Percentiles rank a stretch among this genome's conserved stretches.
Conservation (phyloP, 2,329 filamentous ascomycete genomes). For the Xylaria sp. region DNA sequence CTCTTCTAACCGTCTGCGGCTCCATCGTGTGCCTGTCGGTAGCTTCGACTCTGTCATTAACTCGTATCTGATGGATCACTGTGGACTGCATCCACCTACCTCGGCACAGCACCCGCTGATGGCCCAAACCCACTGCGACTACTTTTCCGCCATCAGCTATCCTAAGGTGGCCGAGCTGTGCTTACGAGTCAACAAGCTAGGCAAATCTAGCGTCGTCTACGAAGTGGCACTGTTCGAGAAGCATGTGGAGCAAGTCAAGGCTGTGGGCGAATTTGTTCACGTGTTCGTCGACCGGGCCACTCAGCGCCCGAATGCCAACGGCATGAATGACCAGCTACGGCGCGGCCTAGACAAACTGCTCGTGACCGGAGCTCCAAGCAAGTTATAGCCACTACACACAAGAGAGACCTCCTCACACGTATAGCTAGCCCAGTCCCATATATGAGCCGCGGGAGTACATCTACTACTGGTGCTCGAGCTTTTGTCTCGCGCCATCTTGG, state of each 20-base stretch:
- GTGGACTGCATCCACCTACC: conserved; percentile 75
- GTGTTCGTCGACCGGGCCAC: conserved; percentile 85
- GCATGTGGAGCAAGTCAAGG: conserved; percentile 77
- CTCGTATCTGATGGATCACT: conserved; percentile 83
- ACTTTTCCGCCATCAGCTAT: conserved; percentile 83
- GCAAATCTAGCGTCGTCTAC: conserved; percentile 87
- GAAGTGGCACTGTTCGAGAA: conserved; percentile 88
- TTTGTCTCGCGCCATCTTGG: conserved; percentile 54
- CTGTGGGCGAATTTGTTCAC: conserved; percentile 87
- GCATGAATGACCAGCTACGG: conserved; percentile 71
- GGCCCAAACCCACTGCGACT: conserved; percentile 87
- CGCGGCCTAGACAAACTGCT: conserved; percentile 68
- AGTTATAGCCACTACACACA: conserved; percentile 37
- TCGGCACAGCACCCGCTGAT: conserved; percentile 83
- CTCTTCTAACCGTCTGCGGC: conserved; percentile 10
- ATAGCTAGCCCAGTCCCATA: neutral
- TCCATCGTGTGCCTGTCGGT: neutral
- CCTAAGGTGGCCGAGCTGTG: conserved; percentile 85
- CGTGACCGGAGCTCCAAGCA: conserved; percentile 49
- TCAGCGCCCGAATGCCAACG: conserved; percentile 72
- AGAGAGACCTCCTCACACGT: neutral
- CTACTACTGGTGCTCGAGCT: conserved; percentile 56
- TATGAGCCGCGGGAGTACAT: conserved; percentile 26
- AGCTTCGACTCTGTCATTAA: conserved; percentile 92
- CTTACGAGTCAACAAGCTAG: conserved; percentile 83